Base-by-base conservation (phyloP, 345 rosid genomes). In the Heritiera fomes region DNA sequence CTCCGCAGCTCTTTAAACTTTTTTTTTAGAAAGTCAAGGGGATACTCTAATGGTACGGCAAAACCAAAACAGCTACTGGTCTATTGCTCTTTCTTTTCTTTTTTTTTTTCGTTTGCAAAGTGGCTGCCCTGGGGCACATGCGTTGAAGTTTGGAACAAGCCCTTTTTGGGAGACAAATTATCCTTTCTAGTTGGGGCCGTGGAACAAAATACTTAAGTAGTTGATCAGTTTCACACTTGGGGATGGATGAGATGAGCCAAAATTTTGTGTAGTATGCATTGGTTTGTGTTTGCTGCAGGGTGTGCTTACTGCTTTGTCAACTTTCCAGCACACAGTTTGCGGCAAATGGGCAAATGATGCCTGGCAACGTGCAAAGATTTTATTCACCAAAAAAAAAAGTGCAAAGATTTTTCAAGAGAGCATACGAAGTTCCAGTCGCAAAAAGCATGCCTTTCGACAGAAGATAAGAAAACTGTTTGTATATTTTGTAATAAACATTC, bases 281-380 rank as follows among this genome's bases (percentile, higher is more conserved):
- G 38, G 28, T 23, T 23, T 23, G 28, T 23, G 47, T n/a, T 7
- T 38, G 41, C 23, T 28, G 61, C 64, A 50, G 76, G 6, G 20
- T 6, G 34, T 43, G 17, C 14, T 75, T 76, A 23, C 28, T 23
- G 28, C 28, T 23, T 69, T 55, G 60, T 77, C 80, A 76, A 75
- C 85, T 77, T 81, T 75, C 80, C 77, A 72, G 77, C 82, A 66
- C 82, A 80, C 41, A 32, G 55, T 52, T 8, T 32, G 77, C n/a
- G 41, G 73, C 62, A 50, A 65, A 50, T 77, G 73, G 75, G 75
- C 78, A 55, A 49, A 18, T 60, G 58, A 9, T n/a, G 62, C 58
- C n/a, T 62, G 46, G 38, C 60, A 79, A 61, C 49, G 63, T 49
- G 77, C 56, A 14, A 78, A n/a, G 18, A 45, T 47, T 34, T 23